Evolutionary conservation across 108 stramenopile species (phyloP), one percentile per base, ranked within the genome.

Genomic region (Skeletonema costatum): DNA sequence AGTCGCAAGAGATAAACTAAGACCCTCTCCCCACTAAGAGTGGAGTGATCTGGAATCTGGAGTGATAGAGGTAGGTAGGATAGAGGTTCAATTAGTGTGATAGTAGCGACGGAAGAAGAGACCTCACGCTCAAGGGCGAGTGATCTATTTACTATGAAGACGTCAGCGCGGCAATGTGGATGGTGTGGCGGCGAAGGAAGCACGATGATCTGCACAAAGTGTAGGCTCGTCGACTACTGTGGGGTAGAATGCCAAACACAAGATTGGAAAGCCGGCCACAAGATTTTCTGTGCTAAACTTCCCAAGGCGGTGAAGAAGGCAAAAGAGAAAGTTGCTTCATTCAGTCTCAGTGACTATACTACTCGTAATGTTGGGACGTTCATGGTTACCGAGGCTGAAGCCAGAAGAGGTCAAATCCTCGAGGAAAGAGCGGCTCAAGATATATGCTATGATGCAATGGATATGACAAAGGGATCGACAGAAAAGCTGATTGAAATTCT

Each of bases 251-350:
- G 67, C 30, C 67, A 68, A 32, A 30, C 39, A 9, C 12, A 30
- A 32, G 44, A 68, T 32, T 68, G 65, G 65, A 68, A 68, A 68
- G 67, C 29, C 31, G 67, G 67, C 25, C 67, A 68, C 44, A 68
- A 68, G 14, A 50, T 50, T 17, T 25, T 68, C 19, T 68, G 67
- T n/a, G 11, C 42, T 17, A 68, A 50, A 31, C 30, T 68, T 32
- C 67, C 67, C 17, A 68, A 46, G 39, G 67, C 41, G 13, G 46
- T 68, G 12, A 68, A 68, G 16, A 68, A 68, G 11, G 67, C 67
- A 41, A 30, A 30, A 32, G 67, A 68, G 29, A 68, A 68, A 68
- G 1, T 68, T 14, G 19, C 16, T 11, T 68, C 67, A 68, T 68
- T 68, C 11, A 5, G 32, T 13, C 48, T 68, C 16, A 50, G 46